Conservation (phyloP, 2,329 filamentous ascomycete species). For the Myriosclerotinia duriaeana region DNA sequence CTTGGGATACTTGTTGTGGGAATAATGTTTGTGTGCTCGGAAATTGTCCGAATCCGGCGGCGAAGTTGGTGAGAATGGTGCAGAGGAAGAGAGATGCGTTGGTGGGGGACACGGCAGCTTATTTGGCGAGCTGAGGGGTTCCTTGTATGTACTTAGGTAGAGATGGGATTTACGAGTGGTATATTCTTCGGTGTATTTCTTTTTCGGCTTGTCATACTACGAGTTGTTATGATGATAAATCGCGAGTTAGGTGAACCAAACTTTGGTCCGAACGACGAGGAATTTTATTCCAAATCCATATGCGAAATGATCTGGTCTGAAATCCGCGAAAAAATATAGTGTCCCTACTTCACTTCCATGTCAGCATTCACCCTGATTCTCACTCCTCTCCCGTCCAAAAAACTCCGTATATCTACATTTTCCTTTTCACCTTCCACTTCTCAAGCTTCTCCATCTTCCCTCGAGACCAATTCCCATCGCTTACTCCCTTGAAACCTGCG, state of each 20-base stretch:
- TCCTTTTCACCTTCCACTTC: no score
- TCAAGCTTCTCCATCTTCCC: no score
- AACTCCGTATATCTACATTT: no score
- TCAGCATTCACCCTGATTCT: no score
- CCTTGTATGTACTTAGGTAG: background rate
- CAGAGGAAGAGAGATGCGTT: slow-evolving; percentile 9
- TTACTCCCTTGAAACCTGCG: background rate
- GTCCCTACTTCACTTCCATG: no score
- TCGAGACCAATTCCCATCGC: background rate
- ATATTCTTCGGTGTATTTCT: background rate
- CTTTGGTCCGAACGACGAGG: no score
- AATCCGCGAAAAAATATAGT: no score
- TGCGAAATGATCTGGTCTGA: no score
- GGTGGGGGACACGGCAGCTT: slow-evolving; percentile 18
- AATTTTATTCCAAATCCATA: background rate
- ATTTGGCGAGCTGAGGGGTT: background rate
- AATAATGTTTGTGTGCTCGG: slow-evolving; percentile 21
- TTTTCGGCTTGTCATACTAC: background rate
- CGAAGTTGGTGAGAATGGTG: background rate
- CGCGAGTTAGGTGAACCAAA: background rate
- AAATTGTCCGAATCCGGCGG: slow-evolving; percentile 19
- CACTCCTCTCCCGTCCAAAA: no score
- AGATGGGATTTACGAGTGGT: background rate
- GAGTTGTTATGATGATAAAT: background rate
- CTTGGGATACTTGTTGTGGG: slow-evolving; percentile 22